Base-by-base conservation (phyloP, 176 grass and related monocot species). In the Guadua angustifolia region DNA sequence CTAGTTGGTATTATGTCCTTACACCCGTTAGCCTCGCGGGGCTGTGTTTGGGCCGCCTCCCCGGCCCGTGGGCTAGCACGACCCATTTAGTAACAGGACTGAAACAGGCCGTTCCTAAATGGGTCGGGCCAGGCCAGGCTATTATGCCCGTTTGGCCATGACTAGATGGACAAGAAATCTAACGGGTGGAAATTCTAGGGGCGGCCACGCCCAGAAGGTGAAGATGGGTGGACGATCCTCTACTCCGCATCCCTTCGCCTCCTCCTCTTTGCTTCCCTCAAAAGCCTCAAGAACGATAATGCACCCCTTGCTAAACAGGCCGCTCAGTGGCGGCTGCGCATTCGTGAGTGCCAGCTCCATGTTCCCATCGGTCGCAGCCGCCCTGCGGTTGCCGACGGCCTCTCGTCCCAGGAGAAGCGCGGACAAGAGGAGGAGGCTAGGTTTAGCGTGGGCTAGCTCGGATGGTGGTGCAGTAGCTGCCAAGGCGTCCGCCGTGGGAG, bases 181-280 rank as follows among this genome's bases (percentile, higher is more conserved):
- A 29, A 52, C 71, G 24, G 46, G 25, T 74, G 71, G 47, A 53
- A 74, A 35, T 75, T 58, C 52, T 25, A 12, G 65, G 8, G 8
- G 21, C n/a, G 14, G 24, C 79, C n/a, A 58, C 36, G 36, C 39
- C 36, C 32, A 83, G 65, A 9, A 8, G 49, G 40, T 46, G 25
- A 66, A 82, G 46, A 72, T 72, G 78, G 86, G 69, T 24, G 79
- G 63, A 51, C 69, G 84, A 69, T 89, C 89, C 36, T 89, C 75
- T 82, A 67, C 90, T 81, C 86, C 87, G 55, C 56, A 88, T 88
- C 83, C 18, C 55, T 81, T 77, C 43, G 29, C n/a, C 14, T 42
- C n/a, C 10, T 22, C 49, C 4, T 67, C 18, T 18, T 33, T 52
- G n/a, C 64, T 63, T 43, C 26, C 46, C 75, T 50, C 51, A 36